phyloP scores from a whole-genome alignment of 2,329 filamentous ascomycete species.

The Talaromyces piceae region DNA sequence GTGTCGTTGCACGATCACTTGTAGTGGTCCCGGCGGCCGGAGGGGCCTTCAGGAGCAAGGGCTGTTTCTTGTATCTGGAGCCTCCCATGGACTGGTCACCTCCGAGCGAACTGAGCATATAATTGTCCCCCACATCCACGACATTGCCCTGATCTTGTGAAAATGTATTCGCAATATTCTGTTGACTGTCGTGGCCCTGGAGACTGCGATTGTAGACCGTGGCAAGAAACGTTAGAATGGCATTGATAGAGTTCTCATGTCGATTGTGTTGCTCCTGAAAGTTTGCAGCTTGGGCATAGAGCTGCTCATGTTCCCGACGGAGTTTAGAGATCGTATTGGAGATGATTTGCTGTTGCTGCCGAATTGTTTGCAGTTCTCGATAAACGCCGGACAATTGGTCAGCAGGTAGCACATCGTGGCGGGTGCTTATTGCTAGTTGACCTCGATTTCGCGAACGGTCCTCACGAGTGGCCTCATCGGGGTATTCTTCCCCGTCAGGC shows the following conservation, averaged over 20 bases:
- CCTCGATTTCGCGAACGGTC: conserved; percentile 28
- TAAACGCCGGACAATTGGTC: conserved; percentile 73
- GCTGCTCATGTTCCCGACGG: conserved; percentile 75
- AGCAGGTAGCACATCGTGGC: conserved; percentile 44
- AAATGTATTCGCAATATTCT: conserved; percentile 80
- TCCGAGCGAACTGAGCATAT: conserved; percentile 28
- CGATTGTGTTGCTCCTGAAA: conserved; percentile 90
- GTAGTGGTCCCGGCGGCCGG: conserved; percentile 23
- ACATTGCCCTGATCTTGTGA: conserved; percentile 56
- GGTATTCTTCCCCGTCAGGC: conserved; percentile 53
- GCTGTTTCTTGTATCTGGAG: conserved; percentile 40
- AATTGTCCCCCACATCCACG: conserved; percentile 55
- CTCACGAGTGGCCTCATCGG: conserved; percentile 34
- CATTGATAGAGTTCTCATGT: conserved; percentile 98
- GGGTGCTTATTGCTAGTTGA: conserved; percentile 36
- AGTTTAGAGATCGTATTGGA: conserved; percentile 72
- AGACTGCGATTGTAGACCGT: conserved; percentile 93
- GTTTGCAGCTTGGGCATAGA: conserved; percentile 78
- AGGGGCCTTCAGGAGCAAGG: conserved; percentile 40
- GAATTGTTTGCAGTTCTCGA: conserved; percentile 71
- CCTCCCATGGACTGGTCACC: conserved; percentile 25
- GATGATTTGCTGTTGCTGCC: conserved; percentile 80
- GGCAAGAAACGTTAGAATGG: conserved; percentile 93
- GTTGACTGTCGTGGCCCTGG: conserved; percentile 68
- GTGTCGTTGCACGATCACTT: conserved; percentile 8